Conservation (phyloP, 169 alveolate species). For the Plasmodium knowlesi region DNA sequence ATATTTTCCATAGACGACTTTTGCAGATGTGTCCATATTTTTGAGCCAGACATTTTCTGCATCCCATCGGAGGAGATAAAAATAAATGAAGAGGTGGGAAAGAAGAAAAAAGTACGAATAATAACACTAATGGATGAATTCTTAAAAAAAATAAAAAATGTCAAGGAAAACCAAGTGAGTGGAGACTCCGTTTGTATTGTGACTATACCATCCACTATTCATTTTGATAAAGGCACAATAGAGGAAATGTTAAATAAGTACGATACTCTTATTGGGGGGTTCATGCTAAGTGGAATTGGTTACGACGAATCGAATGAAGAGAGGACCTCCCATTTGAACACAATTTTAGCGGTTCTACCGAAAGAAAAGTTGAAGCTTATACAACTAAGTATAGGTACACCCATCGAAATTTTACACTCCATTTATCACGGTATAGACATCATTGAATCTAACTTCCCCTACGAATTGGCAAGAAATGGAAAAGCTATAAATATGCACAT, state of each 20-base stretch:
- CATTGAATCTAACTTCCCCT: conserved; percentile 77
- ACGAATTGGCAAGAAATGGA: conserved; percentile 74
- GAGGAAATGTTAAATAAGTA: conserved; percentile 26
- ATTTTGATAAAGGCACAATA: conserved; percentile 12
- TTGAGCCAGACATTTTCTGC: conserved; percentile 71
- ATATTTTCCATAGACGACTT: conserved; percentile 56
- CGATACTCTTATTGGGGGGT: conserved; percentile 30
- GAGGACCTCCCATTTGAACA: conserved; percentile 22
- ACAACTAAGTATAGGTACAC: conserved; percentile 77
- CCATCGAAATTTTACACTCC: conserved; percentile 78
- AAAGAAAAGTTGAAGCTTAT: conserved; percentile 75
- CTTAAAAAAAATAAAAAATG: conserved; percentile 50
- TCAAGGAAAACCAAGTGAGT: conserved; percentile 21
- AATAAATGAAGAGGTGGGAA: conserved; percentile 54
- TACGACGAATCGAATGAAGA: conserved; percentile 63
- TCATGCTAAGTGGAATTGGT: conserved; percentile 64
- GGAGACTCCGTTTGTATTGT: conserved; percentile 23
- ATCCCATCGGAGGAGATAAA: conserved; percentile 70
- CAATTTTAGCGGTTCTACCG: conserved; percentile 15
- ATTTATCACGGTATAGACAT: conserved; percentile 79
- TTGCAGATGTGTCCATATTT: conserved; percentile 46
- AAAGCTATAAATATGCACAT: conserved; percentile 73
- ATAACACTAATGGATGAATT: conserved; percentile 40
- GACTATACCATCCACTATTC: conserved; percentile 42
- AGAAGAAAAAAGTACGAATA: conserved; percentile 62